Percentiles rank a stretch among this genome's conserved stretches.
These are phyloP conservation scores for Termitomyces eurrhizus DNA, from an alignment of 768 basidiomycete species.

Conservation along the genomic window DNA sequence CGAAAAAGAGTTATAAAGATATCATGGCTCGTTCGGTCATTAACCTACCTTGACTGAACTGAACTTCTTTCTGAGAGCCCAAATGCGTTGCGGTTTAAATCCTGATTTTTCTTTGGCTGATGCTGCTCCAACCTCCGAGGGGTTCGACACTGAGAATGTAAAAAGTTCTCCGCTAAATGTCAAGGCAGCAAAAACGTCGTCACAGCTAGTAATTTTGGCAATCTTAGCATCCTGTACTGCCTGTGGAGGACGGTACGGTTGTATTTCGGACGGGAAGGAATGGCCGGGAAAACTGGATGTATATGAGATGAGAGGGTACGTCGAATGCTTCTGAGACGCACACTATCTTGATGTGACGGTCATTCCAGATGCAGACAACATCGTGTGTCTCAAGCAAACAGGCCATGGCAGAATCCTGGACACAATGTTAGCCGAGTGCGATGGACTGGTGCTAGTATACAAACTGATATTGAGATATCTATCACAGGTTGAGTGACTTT, in stretches of 20 bases:
- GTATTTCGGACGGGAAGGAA: conserved; percentile 71
- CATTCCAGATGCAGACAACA: conserved; percentile 80
- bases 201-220: conserved; percentile 74
- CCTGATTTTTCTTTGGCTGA: conserved; percentile 27
- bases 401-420: conserved; percentile 76
- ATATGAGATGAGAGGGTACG: not conserved
- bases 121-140: conserved; percentile 27
- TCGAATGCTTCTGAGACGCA: conserved; percentile 23
- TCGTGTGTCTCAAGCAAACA: conserved; percentile 79
- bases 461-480: conserved; percentile 70
- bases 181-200: conserved; percentile 78
- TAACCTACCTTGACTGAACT: conserved; percentile 69
- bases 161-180: conserved; percentile 90
- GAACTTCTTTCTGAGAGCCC: conserved; percentile 85
- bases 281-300: conserved; percentile 65
- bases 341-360: conserved; percentile 72
- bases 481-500: conserved; percentile 68
- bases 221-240: conserved; percentile 68
- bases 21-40: conserved; percentile 2
- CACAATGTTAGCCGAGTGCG: not conserved
- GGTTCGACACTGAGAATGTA: conserved; percentile 55
- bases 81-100: conserved; percentile 84
- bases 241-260: conserved; percentile 79
- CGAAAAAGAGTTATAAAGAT: not conserved
- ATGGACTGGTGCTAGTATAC: conserved; percentile 19